phyloP scores from a whole-genome alignment of 768 basidiomycete species.

The Mycena olivaceomarginata region DNA sequence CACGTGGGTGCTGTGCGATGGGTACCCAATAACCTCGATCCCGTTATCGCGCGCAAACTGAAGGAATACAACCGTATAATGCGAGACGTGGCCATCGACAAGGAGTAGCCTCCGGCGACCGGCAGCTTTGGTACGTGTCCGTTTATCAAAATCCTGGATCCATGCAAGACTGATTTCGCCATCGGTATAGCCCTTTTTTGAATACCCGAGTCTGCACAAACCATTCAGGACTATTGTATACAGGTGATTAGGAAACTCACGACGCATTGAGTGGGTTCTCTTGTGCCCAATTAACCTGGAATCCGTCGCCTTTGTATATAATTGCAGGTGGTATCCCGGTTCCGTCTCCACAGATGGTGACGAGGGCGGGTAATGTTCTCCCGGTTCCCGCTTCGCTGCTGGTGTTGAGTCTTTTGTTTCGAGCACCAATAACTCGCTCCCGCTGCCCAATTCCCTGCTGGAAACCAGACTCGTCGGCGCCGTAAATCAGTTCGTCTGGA shows the following conservation, averaged over 20 bases:
- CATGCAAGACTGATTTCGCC: background rate
- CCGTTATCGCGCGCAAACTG: background rate
- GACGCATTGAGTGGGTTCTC: background rate
- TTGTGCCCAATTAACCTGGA: background rate
- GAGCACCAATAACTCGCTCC: conserved; percentile 53
- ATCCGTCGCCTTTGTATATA: background rate
- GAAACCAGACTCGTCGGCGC: too few species aligned
- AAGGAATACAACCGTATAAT: background rate
- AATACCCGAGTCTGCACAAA: background rate
- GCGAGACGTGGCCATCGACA: background rate
- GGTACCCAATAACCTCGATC: conserved; percentile 37
- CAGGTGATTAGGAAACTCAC: background rate
- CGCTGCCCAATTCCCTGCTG: background rate
- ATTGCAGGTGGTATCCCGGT: background rate
- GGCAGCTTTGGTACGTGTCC: background rate
- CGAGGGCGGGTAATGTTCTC: background rate
- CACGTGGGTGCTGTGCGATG: too few species aligned
- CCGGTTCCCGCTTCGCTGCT: background rate
- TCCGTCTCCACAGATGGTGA: too few species aligned
- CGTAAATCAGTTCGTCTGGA: background rate
- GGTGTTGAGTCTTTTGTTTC: conserved; percentile 15
- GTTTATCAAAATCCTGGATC: background rate
- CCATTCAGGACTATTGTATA: background rate
- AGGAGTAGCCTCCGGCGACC: background rate
- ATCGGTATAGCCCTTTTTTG: background rate